A percentile compares a stretch with the other conserved stretches of the same genome.
phyloP scores from a whole-genome alignment of 2,329 filamentous ascomycete genomes.

The Exophiala aquamarina region DNA sequence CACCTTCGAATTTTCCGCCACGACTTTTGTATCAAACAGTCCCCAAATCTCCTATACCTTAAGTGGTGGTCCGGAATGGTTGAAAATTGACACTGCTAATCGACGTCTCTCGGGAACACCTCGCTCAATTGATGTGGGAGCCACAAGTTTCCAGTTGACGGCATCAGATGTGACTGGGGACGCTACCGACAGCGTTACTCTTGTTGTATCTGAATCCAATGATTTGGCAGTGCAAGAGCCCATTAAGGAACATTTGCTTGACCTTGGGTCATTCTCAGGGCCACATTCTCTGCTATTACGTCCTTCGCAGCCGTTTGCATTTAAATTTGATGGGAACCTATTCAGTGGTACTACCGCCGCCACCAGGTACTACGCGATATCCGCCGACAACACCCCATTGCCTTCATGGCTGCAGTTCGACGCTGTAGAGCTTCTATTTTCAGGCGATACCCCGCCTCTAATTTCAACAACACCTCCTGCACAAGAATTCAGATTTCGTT shows the following conservation, averaged over 20 bases:
- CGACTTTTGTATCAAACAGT: conserved; percentile 67
- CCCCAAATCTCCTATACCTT: conserved; percentile 66
- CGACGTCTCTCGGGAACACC: conserved; percentile 73
- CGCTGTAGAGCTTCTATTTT: conserved; percentile 61
- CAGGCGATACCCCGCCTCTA: conserved; percentile 67
- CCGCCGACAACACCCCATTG: conserved; percentile 74
- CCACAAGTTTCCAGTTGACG: conserved; percentile 63
- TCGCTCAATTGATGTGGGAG: conserved; percentile 54
- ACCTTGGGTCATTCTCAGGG: conserved; percentile 37
- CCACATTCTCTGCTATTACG: conserved; percentile 41
- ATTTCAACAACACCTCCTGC: conserved; percentile 65
- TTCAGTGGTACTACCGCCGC: conserved; percentile 61
- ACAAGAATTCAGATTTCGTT: conserved; percentile 68
- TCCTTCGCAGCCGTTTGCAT: conserved; percentile 56
- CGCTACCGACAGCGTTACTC: conserved; percentile 63
- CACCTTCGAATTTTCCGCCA: conserved; percentile 43
- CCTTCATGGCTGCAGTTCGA: conserved; percentile 86
- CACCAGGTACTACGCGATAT: conserved; percentile 73
- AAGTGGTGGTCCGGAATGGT: conserved; percentile 66
- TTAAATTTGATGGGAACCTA: conserved; percentile 67
- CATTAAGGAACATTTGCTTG: conserved; percentile 38
- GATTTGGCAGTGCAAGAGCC: conserved; percentile 37
- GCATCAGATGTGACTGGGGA: conserved; percentile 68
- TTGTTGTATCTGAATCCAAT: conserved; percentile 63
- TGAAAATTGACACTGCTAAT: conserved; percentile 65